Base-by-base conservation (phyloP, 1,284 basidiomycete genomes). In the Ustilago crameri region DNA sequence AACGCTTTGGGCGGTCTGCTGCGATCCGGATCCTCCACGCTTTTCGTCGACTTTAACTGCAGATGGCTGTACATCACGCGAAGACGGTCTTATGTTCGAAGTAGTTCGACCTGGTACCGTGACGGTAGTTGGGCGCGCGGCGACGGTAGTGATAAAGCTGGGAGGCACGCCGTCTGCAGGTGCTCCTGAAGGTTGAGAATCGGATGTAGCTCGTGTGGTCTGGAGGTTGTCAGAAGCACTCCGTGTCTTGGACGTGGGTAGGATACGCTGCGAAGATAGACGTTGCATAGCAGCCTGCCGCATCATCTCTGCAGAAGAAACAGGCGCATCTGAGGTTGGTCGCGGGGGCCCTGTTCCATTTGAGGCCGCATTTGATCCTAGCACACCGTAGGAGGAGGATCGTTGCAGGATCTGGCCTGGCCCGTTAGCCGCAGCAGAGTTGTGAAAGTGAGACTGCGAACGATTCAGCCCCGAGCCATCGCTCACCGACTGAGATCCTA, bases 281-380 rank as follows among this genome's bases (percentile, higher is more conserved):
- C 68, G 57, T 51, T 65, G 61, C 68, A 71, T 54, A 5, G 68
- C 68, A 14, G 68, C 68, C 45, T 71, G 62, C 34, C 61, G 68
- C 8, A 71, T 47, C 23, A 60, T 32, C 50, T 71, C 62, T 20
- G 64, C 57, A 5, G 64, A 41, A 14, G 57, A 46, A 12, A 23
- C 26, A 1, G 23, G n/a, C 3, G 68, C 17, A 3, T 37, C 44
- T n/a, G 56, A 27, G 8, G 43, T 18, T n/a, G 48, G 9, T 26
- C 35, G 35, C 2, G 52, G 35, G 20, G 63, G 2, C n/a, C 30
- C 10, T 14, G 49, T n/a, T 14, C 26, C 3, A 14, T 48, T 7
- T 4, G 57, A 49, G 12, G 24, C 37, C 10, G 35, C 10, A 2
- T 30, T 24, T 3, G 61, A 42, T 1, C 44, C 38, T n/a, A 60